Conservation (phyloP, 208 protist species). For the Sergeia podlipaevii region DNA sequence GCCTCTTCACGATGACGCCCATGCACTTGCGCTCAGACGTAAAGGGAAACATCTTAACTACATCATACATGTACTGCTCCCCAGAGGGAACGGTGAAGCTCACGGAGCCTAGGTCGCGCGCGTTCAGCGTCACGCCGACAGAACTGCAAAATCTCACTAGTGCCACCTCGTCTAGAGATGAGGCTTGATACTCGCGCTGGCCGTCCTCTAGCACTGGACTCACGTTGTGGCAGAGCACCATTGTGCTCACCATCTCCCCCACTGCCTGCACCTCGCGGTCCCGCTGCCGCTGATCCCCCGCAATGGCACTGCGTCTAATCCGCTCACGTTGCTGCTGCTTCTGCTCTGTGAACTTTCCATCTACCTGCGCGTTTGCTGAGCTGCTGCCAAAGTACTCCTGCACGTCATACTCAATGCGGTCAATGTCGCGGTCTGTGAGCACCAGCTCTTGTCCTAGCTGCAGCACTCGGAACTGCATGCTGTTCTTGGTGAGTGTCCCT, state of each 20-base stretch:
- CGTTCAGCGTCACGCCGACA: constrained; percentile 57
- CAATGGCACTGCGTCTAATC: constrained; percentile 6
- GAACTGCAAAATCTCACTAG: constrained; percentile 94
- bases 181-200: constrained; percentile 82
- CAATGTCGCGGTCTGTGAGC: constrained; percentile 47
- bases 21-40: constrained; percentile 98
- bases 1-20: constrained; percentile 95
- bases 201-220: constrained; percentile 87
- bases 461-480: constrained; percentile 84
- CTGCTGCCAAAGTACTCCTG: constrained; percentile 28
- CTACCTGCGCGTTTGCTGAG: background rate
- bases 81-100: constrained; percentile 39
- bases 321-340: background rate
- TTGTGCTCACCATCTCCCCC: constrained; percentile 68
- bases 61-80: constrained; percentile 68
- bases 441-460: constrained; percentile 41
- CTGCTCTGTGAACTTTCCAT: background rate
- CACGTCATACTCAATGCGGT: constrained; percentile 32
- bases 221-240: constrained; percentile 97
- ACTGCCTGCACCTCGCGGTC: constrained; percentile 48
- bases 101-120: constrained; percentile 45
- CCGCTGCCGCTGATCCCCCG: constrained; percentile 17
- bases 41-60: constrained; percentile 98
- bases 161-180: constrained; percentile 94
- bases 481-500: constrained; percentile 98